Base-by-base conservation (phyloP, 2,329 filamentous ascomycete genomes). In the Xylariaceae sp. region DNA sequence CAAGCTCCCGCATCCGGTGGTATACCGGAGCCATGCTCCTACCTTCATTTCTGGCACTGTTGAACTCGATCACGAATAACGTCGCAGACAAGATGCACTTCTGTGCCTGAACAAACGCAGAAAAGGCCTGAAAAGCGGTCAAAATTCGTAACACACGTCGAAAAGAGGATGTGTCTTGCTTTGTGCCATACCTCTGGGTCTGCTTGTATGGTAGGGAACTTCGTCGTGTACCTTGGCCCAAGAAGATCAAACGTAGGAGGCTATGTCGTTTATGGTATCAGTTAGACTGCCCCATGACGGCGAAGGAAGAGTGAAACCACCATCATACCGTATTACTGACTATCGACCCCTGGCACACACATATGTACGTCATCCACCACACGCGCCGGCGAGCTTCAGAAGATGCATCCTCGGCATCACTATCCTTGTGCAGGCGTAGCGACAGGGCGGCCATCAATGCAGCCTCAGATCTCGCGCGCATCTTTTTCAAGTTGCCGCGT, bases 361-460 rank as follows among this genome's bases (percentile, higher is more conserved):
- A 68, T 12, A 72, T 63, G 41, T 74, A 75, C 59, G 70, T 73
- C 67, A 73, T 73, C 71, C 71, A 74, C 70, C 70, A 74, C 5
- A 65, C 60, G 19, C 70, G 61, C 19, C 68, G 59, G 47, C 64
- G 64, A 9, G 67, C 67, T 47, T 74, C 70, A 1, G 65, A 55
- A 43, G 60, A 70, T 27, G 56, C 52, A 29, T 67, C 63, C 23
- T 67, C 61, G 5, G 56, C 54, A 4, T 61, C 56, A 4, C 50
- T 57, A 32, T 57, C 60, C 11, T 52, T 55, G 50, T 74, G 70
- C 2, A 74, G 55, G 5, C 57, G 62, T 16, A 69, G 48, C 21
- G 61, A 63, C 61, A 72, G 68, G 6, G 70, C 70, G 12, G 63
- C 51, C 43, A 69, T 59, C 26, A 74, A 48, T 3, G 71, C 70